Percentiles rank a stretch among this genome's conserved stretches.
Conservation (phyloP, 2,329 filamentous ascomycete genomes). For the Xenoacremonium recifei region DNA sequence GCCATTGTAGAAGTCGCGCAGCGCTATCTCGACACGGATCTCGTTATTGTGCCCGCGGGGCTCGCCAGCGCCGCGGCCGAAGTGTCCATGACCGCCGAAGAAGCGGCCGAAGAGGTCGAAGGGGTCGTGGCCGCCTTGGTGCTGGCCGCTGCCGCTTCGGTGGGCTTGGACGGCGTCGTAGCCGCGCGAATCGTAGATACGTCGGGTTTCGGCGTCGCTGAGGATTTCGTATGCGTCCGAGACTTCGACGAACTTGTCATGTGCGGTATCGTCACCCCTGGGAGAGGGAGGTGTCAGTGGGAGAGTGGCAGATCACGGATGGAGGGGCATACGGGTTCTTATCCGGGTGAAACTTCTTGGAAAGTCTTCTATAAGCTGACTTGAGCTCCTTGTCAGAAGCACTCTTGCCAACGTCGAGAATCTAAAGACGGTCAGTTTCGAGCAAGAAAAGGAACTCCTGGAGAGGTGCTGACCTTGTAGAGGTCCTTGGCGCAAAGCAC, state of each 20-base stretch:
- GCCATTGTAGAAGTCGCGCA: constrained; percentile 92
- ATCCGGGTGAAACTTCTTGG: constrained; percentile 95
- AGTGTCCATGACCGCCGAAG: constrained; percentile 90
- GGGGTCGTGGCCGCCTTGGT: constrained; percentile 68
- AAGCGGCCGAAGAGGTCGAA: constrained; percentile 97
- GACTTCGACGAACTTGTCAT: constrained; percentile 90
- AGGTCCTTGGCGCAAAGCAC: constrained; percentile 67
- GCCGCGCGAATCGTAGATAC: constrained; percentile 92
- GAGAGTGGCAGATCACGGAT: not conserved
- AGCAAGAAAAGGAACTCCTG: not conserved
- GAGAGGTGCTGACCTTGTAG: constrained; percentile 61
- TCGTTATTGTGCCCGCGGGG: constrained; percentile 87
- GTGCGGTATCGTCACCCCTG: constrained; percentile 74
- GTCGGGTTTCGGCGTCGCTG: constrained; percentile 73
- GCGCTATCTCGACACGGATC: constrained; percentile 72
- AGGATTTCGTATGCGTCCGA: constrained; percentile 95
- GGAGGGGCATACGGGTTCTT: constrained; percentile 80
- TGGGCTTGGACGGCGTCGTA: constrained; percentile 88
- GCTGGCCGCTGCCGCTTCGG: constrained; percentile 65
- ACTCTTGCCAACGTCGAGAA: constrained; percentile 76
- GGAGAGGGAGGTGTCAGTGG: constrained; percentile 1
- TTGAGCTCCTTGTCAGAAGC: constrained; percentile 89
- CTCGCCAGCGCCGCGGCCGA: constrained; percentile 69
- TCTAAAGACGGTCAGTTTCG: constrained; percentile 40
- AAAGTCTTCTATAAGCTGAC: constrained; percentile 84